Conservation (phyloP, 176 grass and related monocot species). For the Thinopyrum elongatum region DNA sequence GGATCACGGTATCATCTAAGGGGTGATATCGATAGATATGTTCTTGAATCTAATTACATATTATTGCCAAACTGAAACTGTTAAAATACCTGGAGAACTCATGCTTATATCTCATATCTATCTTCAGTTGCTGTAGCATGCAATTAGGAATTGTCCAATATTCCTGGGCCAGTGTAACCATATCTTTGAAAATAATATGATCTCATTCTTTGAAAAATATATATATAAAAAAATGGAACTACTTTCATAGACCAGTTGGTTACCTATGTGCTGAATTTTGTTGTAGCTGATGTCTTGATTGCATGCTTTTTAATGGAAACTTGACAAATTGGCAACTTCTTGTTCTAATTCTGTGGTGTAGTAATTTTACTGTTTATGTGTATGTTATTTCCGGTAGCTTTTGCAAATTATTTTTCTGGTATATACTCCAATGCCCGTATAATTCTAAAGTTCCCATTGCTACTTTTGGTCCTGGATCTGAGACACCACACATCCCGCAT, state of each 20-base stretch:
- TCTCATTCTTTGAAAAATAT: not conserved
- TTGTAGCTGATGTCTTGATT: not conserved
- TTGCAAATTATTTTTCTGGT: not conserved
- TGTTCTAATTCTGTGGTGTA: not conserved
- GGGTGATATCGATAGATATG: too few species aligned
- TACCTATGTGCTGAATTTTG: not conserved
- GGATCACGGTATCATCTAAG: too few species aligned
- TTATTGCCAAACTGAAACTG: not conserved
- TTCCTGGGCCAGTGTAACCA: not conserved
- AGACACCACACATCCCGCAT: not conserved
- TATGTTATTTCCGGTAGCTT: not conserved
- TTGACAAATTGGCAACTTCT: not conserved
- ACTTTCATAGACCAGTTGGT: not conserved
- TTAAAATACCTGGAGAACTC: not conserved
- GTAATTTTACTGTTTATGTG: not conserved
- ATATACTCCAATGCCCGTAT: not conserved
- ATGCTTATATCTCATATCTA: not conserved
- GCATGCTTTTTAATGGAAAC: conserved; percentile 9
- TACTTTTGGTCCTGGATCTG: not conserved
- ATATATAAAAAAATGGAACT: not conserved
- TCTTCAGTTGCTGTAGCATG: not conserved
- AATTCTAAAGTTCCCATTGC: not conserved
- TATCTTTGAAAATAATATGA: not conserved
- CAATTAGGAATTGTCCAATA: not conserved
- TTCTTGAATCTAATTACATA: not conserved